Evolutionary conservation across 768 basidiomycete genomes (phyloP).

Genomic region (Porpolomopsis calyptriformis): DNA sequence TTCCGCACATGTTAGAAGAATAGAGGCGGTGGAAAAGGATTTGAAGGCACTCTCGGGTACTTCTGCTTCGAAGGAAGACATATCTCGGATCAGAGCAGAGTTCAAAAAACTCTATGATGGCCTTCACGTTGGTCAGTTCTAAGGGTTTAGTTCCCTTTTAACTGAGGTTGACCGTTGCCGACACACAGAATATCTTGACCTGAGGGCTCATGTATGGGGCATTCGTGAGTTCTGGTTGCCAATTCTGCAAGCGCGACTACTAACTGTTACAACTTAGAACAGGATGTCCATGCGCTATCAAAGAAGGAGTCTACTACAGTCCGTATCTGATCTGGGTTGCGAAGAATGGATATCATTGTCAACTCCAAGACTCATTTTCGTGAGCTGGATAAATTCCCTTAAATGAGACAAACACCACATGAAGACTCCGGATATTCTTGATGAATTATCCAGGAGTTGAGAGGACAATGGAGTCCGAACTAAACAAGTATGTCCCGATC

Average conservation of each 20-base stretch:
- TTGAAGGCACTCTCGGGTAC: conserved; percentile 60
- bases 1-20: conserved; percentile 70
- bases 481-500: too few species aligned
- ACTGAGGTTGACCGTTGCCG: background rate
- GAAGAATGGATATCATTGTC: too few species aligned
- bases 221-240: conserved; percentile 48
- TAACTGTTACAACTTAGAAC: conserved; percentile 35
- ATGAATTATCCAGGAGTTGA: too few species aligned
- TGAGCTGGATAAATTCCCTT: too few species aligned
- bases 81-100: conserved; percentile 64
- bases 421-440: too few species aligned
- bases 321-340: conserved; percentile 29
- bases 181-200: conserved; percentile 61
- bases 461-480: too few species aligned
- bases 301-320: conserved; percentile 58
- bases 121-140: conserved; percentile 57
- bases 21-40: conserved; percentile 85
- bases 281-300: conserved; percentile 65
- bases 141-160: background rate
- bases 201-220: conserved; percentile 78
- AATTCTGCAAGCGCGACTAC: too few species aligned
- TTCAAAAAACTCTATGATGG: conserved; percentile 83
- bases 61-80: conserved; percentile 71
- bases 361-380: too few species aligned
- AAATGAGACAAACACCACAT: too few species aligned